Conservation (phyloP, 2,329 filamentous ascomycete species). For the Scedosporium minutisporum region DNA sequence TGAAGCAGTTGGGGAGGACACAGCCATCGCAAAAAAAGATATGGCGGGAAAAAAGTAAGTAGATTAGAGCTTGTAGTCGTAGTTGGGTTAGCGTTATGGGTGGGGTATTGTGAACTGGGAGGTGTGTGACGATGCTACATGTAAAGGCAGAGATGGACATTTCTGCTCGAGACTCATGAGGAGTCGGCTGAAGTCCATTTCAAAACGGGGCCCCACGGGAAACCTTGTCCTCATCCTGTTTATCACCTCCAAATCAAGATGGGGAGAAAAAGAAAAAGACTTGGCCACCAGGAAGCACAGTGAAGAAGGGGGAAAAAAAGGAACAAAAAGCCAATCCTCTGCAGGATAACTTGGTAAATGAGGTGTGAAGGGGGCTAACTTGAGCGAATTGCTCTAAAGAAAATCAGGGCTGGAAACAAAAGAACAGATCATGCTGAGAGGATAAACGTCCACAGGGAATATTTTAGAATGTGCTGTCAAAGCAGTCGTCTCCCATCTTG, state of each 20-base stretch:
- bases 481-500: no score
- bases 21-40: not conserved
- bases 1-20: not conserved
- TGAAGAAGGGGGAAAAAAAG: not conserved
- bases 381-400: not conserved
- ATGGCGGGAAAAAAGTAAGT: not conserved
- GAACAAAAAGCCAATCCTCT: not conserved
- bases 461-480: no score
- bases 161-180: not conserved
- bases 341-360: not conserved
- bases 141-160: not conserved
- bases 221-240: not conserved
- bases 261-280: not conserved
- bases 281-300: not conserved
- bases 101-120: not conserved
- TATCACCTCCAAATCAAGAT: not conserved
- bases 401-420: not conserved
- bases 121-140: not conserved
- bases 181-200: not conserved
- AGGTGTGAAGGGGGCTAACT: not conserved
- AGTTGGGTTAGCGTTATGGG: not conserved
- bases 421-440: not conserved
- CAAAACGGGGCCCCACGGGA: not conserved
- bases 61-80: not conserved
- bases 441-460: not conserved